Evolutionary conservation across 179 eudicot species (phyloP).

Genomic region (Spergularia azorica): DNA sequence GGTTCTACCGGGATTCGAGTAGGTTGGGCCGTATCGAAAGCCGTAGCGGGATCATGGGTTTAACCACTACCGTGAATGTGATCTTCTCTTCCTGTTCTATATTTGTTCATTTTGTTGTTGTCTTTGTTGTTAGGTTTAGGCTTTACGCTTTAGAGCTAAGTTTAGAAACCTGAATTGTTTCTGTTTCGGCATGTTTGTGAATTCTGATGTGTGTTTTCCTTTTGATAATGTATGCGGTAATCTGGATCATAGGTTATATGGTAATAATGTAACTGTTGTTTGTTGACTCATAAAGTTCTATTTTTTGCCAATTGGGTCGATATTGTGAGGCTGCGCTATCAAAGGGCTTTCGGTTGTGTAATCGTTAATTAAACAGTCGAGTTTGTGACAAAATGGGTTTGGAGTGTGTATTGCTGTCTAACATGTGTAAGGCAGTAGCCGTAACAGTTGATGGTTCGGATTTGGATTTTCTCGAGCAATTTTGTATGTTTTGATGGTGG

Average conservation of each 20-base stretch:
- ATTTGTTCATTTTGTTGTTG: neutral
- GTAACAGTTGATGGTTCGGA: neutral
- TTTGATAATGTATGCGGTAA: neutral
- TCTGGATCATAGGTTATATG: no score
- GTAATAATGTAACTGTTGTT: no score
- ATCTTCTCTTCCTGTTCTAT: slow-evolving; percentile 13
- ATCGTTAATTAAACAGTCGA: neutral
- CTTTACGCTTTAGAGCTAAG: neutral
- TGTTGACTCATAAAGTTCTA: no score
- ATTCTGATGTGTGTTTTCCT: neutral
- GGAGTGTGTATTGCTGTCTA: neutral
- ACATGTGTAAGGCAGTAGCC: neutral
- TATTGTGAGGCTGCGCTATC: neutral
- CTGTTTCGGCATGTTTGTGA: no score
- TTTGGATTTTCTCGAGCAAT: neutral
- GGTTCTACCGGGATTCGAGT: slow-evolving; percentile 81
- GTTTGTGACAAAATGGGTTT: no score
- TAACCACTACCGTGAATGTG: slow-evolving; percentile 78
- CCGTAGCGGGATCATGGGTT: slow-evolving; percentile 49
- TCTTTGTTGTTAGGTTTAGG: neutral
- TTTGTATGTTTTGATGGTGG: no score
- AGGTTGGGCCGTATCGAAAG: slow-evolving; percentile 66
- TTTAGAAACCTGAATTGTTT: no score
- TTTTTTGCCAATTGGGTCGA: no score
- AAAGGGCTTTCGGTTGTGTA: neutral